A percentile compares a stretch with the other conserved stretches of the same genome.
Evolutionary conservation across 495 filamentous ascomycete species (phyloP).

Genomic region (Extremus antarcticus): DNA sequence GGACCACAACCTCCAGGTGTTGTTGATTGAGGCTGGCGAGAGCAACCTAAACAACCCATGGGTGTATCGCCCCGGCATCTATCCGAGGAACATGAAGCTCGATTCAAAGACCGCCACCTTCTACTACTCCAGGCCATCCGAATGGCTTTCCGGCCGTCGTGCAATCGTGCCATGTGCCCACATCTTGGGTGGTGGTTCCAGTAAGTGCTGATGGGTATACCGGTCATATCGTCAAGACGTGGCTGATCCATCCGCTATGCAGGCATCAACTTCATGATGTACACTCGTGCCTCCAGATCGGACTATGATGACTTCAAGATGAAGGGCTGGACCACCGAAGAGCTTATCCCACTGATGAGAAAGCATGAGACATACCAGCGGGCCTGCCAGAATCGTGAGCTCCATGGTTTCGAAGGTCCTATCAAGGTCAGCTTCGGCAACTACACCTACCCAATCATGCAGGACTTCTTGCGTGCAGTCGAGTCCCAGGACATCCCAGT

Average conservation of each 20-base stretch:
- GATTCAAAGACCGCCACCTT: conserved; percentile 81
- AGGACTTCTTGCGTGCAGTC: conserved; percentile 70
- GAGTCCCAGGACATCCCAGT: conserved; percentile 66
- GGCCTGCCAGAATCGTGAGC: conserved; percentile 57
- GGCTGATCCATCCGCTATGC: conserved; percentile 10
- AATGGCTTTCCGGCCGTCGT: conserved; percentile 58
- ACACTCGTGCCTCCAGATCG: conserved; percentile 67
- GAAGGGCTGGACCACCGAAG: conserved; percentile 66
- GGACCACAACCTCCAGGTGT: conserved; percentile 68
- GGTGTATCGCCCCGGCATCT: conserved; percentile 71
- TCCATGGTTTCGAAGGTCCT: conserved; percentile 70
- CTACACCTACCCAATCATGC: conserved; percentile 39
- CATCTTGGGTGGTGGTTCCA: conserved; percentile 65
- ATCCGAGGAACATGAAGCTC: conserved; percentile 69
- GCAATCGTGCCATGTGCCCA: conserved; percentile 73
- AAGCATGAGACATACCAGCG: conserved; percentile 77
- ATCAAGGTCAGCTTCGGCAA: conserved; percentile 77
- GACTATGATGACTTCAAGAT: conserved; percentile 80
- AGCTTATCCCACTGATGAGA: conserved; percentile 68
- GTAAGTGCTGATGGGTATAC: too few relatives aligned
- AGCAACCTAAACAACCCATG: conserved; percentile 75
- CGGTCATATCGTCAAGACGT: too few relatives aligned
- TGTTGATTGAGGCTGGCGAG: conserved; percentile 71
- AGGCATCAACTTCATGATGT: conserved; percentile 53
- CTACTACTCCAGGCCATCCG: conserved; percentile 66